Evolutionary conservation across 306 rosid genomes (phyloP).

Genomic region (Trifolium dubium): DNA sequence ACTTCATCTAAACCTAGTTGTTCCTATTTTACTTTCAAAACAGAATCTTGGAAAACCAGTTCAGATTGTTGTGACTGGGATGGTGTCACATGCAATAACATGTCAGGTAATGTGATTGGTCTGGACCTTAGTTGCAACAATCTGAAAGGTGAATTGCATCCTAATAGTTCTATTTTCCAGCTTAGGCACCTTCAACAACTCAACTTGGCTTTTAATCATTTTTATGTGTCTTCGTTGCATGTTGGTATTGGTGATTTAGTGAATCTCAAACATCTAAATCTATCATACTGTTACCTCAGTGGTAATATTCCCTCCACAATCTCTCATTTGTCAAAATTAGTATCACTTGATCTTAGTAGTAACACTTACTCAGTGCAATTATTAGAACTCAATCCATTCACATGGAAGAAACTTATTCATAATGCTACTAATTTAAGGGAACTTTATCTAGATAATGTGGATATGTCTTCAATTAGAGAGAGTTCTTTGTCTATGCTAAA

Average conservation of each 20-base stretch:
- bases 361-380: no score
- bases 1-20: background rate
- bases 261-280: no score
- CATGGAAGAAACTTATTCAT: background rate
- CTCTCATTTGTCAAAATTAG: no score
- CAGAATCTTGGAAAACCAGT: background rate
- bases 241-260: no score
- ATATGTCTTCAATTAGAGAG: background rate
- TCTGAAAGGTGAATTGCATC: background rate
- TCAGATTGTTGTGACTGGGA: background rate
- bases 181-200: background rate
- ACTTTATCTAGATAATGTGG: background rate
- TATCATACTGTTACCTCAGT: no score
- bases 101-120: background rate
- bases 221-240: no score
- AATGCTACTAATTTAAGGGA: background rate
- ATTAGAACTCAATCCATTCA: background rate
- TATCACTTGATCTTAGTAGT: no score
- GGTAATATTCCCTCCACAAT: no score
- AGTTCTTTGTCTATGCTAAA: background rate
- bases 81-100: background rate
- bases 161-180: background rate
- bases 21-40: background rate
- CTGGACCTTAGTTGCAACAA: background rate
- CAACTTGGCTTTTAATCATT: no score